Evolutionary conservation across 768 basidiomycete species (phyloP).

Genomic region (Lactarius deliciosus): DNA sequence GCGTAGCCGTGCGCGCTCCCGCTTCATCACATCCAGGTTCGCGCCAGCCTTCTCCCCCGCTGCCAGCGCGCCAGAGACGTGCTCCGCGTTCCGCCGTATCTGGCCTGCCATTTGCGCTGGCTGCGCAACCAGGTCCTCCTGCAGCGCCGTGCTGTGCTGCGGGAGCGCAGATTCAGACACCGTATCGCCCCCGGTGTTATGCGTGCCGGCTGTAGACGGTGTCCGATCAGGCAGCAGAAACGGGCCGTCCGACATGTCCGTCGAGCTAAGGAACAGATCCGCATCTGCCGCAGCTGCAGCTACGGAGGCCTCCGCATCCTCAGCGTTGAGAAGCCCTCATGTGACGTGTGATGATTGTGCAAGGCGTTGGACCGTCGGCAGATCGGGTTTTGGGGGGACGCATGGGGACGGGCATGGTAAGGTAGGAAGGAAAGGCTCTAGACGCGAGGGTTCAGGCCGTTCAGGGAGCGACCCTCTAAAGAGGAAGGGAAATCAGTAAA

Average conservation of each 20-base stretch:
- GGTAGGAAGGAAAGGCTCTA: not conserved
- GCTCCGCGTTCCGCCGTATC: constrained; percentile 38
- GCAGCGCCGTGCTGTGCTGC: constrained; percentile 41
- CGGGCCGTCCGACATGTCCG: constrained; percentile 33
- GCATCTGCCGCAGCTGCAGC: not conserved
- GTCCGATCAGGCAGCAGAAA: constrained; percentile 29
- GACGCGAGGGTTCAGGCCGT: constrained; percentile 36
- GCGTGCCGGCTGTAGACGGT: not conserved
- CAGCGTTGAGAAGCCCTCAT: constrained; percentile 17
- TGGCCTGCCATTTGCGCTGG: constrained; percentile 85
- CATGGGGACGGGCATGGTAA: not conserved
- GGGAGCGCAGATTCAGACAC: too few relatives aligned
- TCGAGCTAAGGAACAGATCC: constrained; percentile 16
- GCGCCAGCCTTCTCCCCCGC: constrained; percentile 68
- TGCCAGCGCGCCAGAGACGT: constrained; percentile 35
- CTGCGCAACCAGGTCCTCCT: constrained; percentile 71
- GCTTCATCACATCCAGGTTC: too few relatives aligned
- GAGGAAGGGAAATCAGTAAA: not conserved
- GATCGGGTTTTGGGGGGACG: constrained; percentile 36
- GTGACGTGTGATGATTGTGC: constrained; percentile 29
- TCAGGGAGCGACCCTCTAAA: constrained; percentile 43
- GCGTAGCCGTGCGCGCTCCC: constrained; percentile 69
- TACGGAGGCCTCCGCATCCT: not conserved
- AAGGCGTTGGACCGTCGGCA: not conserved
- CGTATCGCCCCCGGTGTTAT: not conserved